phyloP scores from a whole-genome alignment of 805 yeast genomes.

The Kazachstania taianensis region DNA sequence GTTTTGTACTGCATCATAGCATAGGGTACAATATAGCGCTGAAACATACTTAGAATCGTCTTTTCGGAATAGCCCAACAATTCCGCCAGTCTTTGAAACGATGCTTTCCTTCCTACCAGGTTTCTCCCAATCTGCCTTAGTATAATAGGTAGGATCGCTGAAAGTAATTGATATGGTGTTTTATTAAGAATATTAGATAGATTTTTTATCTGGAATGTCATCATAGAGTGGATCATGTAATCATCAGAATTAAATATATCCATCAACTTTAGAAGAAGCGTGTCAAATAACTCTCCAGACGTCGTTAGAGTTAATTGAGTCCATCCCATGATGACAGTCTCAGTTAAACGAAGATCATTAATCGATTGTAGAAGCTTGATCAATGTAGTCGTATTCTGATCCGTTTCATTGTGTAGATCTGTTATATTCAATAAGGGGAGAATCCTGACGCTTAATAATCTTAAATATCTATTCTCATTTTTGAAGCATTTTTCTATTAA shows the following conservation, averaged over 20 bases:
- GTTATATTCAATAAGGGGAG: constrained; percentile 41
- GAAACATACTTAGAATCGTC: constrained; percentile 59
- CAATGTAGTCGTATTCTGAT: constrained; percentile 37
- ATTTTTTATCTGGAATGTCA: constrained; percentile 53
- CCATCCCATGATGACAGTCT: constrained; percentile 52
- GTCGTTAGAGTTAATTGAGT: constrained; percentile 53
- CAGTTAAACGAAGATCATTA: constrained; percentile 37
- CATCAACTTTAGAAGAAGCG: constrained; percentile 52
- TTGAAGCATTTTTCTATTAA: constrained; percentile 34
- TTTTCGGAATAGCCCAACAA: constrained; percentile 52
- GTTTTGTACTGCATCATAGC: constrained; percentile 55
- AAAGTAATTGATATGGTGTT: constrained; percentile 70
- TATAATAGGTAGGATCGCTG: constrained; percentile 69
- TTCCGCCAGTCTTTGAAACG: constrained; percentile 52
- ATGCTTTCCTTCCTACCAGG: constrained; percentile 37
- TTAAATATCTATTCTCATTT: constrained; percentile 42
- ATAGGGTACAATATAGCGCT: constrained; percentile 66
- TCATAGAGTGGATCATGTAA: constrained; percentile 49
- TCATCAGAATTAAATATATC: constrained; percentile 56
- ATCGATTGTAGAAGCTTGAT: constrained; percentile 32
- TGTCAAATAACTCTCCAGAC: constrained; percentile 59
- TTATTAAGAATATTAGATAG: constrained; percentile 46
- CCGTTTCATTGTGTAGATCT: constrained; percentile 32
- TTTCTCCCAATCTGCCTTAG: constrained; percentile 53
- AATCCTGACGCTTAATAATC: constrained; percentile 43